These are phyloP conservation scores for Casuarina equisetifolia DNA, from an alignment of 306 rosid species.

Conservation along the genomic window DNA sequence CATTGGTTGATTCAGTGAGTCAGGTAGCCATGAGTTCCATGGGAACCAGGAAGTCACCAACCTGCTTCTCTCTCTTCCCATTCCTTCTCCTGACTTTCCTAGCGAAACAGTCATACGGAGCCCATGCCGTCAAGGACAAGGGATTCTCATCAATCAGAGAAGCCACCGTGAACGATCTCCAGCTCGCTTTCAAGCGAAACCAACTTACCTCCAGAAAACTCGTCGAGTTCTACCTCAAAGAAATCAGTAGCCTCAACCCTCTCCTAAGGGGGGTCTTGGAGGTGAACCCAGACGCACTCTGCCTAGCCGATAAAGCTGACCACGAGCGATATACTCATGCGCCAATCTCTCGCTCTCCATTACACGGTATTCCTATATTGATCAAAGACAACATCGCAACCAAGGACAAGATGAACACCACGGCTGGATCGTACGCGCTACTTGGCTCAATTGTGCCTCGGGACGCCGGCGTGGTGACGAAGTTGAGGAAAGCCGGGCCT, in stretches of 20 bases:
- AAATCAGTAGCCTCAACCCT: conserved; percentile 43
- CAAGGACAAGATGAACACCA: conserved; percentile 59
- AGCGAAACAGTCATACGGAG: not conserved
- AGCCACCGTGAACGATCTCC: conserved; percentile 48
- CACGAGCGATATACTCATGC: conserved; percentile 29
- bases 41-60: conserved; percentile 23
- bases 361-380: conserved; percentile 64
- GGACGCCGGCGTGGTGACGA: conserved; percentile 49
- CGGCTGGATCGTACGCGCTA: conserved; percentile 56
- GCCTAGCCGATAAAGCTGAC: conserved; percentile 52
- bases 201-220: conserved; percentile 41
- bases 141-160: conserved; percentile 28
- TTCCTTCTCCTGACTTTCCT: conserved; percentile 30
- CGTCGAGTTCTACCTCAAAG: conserved; percentile 40
- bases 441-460: conserved; percentile 52
- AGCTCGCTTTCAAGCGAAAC: conserved; percentile 42
- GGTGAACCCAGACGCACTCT: conserved; percentile 51
- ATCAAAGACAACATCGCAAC: conserved; percentile 66
- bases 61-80: conserved; percentile 16
- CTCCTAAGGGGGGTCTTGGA: conserved; percentile 47
- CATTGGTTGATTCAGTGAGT: not conserved
- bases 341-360: not conserved
- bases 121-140: not conserved
- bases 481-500: conserved; percentile 50
- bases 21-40: conserved; percentile 17